phyloP scores from a whole-genome alignment of 148 eudicot species.

The Oxyria digyna region DNA sequence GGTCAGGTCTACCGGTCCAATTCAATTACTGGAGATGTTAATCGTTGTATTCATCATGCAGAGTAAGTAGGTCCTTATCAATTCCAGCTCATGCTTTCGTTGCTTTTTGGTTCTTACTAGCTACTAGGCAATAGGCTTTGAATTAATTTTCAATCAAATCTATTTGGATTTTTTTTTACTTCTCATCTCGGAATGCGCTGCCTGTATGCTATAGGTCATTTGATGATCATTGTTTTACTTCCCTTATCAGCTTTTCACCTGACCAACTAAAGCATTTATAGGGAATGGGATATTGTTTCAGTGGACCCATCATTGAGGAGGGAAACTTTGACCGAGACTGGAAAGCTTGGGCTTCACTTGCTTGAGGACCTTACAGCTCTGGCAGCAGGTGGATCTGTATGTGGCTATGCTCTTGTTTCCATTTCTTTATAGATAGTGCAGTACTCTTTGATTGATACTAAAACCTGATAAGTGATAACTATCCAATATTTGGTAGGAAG shows the following conservation, averaged over 20 bases:
- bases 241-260: slow-evolving; percentile 10
- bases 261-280: slow-evolving; percentile 15
- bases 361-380: slow-evolving; percentile 98
- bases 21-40: slow-evolving; percentile 85
- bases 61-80: slow-evolving; percentile 47
- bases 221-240: slow-evolving; percentile 3
- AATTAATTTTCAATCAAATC: background rate
- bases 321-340: slow-evolving; percentile 60
- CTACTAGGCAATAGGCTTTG: slow-evolving; percentile 5
- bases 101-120: slow-evolving; percentile 7
- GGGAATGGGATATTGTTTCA: slow-evolving; percentile 46
- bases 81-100: background rate
- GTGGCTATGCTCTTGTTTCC: slow-evolving; percentile 35
- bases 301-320: slow-evolving; percentile 51
- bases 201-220: background rate
- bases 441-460: background rate
- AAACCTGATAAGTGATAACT: background rate
- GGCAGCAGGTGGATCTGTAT: slow-evolving; percentile 99
- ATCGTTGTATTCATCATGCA: slow-evolving; percentile 61
- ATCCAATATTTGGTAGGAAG: background rate
- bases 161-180: background rate
- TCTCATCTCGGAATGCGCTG: background rate
- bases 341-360: slow-evolving; percentile 73
- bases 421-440: background rate
- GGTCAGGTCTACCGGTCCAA: slow-evolving; percentile 67